phyloP scores from a whole-genome alignment of 129 eudicot genomes.

The Flaveria trinervia region DNA sequence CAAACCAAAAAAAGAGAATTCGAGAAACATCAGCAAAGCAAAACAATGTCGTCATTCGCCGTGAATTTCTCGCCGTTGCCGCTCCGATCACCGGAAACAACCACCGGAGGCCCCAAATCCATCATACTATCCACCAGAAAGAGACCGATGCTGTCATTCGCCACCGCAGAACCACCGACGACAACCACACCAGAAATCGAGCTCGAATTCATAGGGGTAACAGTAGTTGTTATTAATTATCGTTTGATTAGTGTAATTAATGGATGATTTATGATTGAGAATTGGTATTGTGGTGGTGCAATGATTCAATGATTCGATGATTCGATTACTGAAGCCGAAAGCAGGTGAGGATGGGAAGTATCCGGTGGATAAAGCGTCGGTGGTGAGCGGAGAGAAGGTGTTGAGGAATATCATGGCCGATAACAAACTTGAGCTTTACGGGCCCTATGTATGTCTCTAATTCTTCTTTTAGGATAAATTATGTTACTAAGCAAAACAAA shows the following conservation, averaged over 20 bases:
- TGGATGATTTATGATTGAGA: not conserved
- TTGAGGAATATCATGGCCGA: slow-evolving; percentile 81
- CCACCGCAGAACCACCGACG: slow-evolving; percentile 49
- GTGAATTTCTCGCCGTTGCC: slow-evolving; percentile 41
- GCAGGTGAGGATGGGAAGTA: slow-evolving; percentile 64
- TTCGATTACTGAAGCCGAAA: slow-evolving; percentile 52
- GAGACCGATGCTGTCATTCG: slow-evolving; percentile 40
- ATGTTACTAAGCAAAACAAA: too few relatives aligned
- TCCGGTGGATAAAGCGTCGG: slow-evolving; percentile 69
- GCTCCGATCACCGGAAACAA: slow-evolving; percentile 57
- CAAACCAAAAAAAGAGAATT: not conserved
- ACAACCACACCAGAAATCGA: slow-evolving; percentile 62
- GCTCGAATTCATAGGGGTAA: slow-evolving; percentile 85
- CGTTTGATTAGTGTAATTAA: not conserved
- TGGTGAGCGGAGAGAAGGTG: slow-evolving; percentile 89
- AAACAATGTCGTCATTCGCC: slow-evolving; percentile 50
- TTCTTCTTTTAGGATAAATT: too few relatives aligned
- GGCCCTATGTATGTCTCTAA: slow-evolving; percentile 64
- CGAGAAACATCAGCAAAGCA: not conserved
- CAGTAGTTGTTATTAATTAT: not conserved
- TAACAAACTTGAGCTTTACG: slow-evolving; percentile 94
- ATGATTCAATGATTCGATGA: too few relatives aligned
- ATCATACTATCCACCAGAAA: slow-evolving; percentile 34
- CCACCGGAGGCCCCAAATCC: slow-evolving; percentile 41
- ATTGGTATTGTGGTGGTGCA: slow-evolving; percentile 7